Percentiles rank a stretch among this genome's conserved stretches.
Evolutionary conservation across 108 stramenopile species (phyloP).

Genomic region (Aurantiochytrium sp.): DNA sequence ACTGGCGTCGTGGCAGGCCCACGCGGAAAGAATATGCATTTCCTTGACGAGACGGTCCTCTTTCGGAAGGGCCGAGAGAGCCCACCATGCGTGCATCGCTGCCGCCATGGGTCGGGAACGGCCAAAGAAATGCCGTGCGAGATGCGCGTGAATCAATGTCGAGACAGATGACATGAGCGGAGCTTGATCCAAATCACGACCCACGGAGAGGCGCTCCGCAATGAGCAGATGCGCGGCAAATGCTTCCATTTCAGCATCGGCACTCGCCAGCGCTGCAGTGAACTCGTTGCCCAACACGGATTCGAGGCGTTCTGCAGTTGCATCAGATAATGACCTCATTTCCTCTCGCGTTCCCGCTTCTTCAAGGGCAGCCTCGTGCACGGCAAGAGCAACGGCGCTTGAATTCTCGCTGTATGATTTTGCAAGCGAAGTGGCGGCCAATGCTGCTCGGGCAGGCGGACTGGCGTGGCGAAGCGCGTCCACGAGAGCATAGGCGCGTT

Average conservation of each 20-base stretch:
- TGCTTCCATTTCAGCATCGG: background rate
- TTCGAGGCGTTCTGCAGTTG: background rate
- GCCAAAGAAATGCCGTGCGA: background rate
- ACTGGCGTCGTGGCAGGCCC: background rate
- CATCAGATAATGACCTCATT: background rate
- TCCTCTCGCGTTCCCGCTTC: too few species aligned
- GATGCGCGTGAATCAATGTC: background rate
- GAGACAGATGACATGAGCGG: background rate
- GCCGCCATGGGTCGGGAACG: background rate
- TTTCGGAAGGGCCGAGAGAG: background rate
- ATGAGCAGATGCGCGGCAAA: background rate
- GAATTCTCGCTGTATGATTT: too few species aligned
- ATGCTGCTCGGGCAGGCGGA: too few species aligned
- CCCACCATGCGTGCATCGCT: background rate
- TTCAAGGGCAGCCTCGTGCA: too few species aligned
- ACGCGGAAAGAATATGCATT: background rate
- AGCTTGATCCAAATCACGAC: background rate
- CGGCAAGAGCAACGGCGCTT: too few species aligned
- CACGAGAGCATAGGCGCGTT: background rate
- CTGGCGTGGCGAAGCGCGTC: background rate
- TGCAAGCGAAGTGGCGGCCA: too few species aligned
- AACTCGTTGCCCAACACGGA: background rate
- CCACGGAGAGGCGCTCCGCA: background rate
- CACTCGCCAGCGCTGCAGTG: background rate
- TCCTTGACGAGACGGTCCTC: background rate